Evolutionary conservation across 2,329 filamentous ascomycete species (phyloP).

Genomic region (Corynespora cassiicola): DNA sequence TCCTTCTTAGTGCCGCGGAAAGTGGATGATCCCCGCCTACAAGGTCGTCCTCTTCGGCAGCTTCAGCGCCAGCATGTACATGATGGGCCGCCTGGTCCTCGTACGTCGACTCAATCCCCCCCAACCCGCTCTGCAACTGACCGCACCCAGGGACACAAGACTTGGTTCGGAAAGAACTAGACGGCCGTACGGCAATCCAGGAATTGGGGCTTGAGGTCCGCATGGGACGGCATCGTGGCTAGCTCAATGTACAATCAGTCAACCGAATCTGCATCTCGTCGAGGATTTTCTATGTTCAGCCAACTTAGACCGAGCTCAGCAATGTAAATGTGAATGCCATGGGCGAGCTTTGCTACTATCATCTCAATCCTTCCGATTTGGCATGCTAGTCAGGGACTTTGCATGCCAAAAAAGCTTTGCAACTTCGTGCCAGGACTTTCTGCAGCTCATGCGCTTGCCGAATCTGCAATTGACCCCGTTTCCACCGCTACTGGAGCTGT

Average conservation of each 20-base stretch:
- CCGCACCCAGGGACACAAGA: slow-evolving; percentile 70
- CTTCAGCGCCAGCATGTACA: slow-evolving; percentile 72
- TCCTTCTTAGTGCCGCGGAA: slow-evolving; percentile 71
- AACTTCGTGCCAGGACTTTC: no score
- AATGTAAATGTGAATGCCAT: no score
- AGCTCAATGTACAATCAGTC: slow-evolving; percentile 41
- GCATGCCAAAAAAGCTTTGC: no score
- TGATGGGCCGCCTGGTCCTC: slow-evolving; percentile 73
- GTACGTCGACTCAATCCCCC: slow-evolving; percentile 34
- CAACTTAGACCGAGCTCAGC: background rate
- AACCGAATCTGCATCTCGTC: slow-evolving; percentile 26
- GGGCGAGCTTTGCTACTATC: no score
- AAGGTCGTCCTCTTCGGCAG: slow-evolving; percentile 68
- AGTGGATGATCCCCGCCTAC: slow-evolving; percentile 72
- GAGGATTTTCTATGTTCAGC: slow-evolving; percentile 12
- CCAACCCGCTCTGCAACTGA: slow-evolving; percentile 5
- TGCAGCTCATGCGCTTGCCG: no score
- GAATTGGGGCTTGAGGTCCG: slow-evolving; percentile 7
- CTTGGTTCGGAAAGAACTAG: slow-evolving; percentile 63
- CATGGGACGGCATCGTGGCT: slow-evolving; percentile 20
- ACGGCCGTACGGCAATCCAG: slow-evolving; percentile 7
- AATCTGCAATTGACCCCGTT: no score
- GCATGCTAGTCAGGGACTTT: no score
- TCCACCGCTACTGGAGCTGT: no score
- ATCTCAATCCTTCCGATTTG: no score